phyloP scores from a whole-genome alignment of 768 basidiomycete species.

The Lentinula edodes region DNA sequence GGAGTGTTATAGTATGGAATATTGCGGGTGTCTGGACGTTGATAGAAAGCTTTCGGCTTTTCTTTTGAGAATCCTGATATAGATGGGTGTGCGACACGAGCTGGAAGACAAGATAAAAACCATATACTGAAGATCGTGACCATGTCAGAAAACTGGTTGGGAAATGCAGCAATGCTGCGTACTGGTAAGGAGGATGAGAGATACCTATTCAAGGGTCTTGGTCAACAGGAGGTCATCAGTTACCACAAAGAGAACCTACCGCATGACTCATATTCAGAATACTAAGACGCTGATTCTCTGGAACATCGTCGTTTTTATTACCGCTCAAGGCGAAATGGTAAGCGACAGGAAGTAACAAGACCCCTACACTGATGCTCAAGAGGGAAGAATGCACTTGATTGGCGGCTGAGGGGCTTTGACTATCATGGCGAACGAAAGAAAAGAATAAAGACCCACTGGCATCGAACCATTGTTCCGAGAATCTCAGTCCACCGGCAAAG shows the following conservation, averaged over 20 bases:
- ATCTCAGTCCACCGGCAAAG: constrained; percentile 74
- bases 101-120: constrained; percentile 69
- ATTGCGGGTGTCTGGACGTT: constrained; percentile 22
- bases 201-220: constrained; percentile 39
- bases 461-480: constrained; percentile 76
- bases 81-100: constrained; percentile 72
- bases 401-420: constrained; percentile 38
- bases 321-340: constrained; percentile 57
- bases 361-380: constrained; percentile 71
- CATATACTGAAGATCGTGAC: constrained; percentile 48
- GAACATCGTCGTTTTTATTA: constrained; percentile 13
- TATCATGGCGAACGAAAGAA: background rate
- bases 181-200: constrained; percentile 77
- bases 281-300: constrained; percentile 32
- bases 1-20: constrained; percentile 19
- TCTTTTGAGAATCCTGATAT: constrained; percentile 46
- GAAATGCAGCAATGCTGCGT: constrained; percentile 15
- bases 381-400: constrained; percentile 72
- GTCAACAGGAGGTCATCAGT: background rate
- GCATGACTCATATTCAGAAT: constrained; percentile 75
- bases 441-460: constrained; percentile 38
- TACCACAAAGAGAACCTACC: constrained; percentile 32
- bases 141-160: background rate
- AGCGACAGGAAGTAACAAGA: constrained; percentile 71
- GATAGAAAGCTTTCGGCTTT: constrained; percentile 33